phyloP scores from a whole-genome alignment of 106 monocot species.

The Posidonia australis region DNA sequence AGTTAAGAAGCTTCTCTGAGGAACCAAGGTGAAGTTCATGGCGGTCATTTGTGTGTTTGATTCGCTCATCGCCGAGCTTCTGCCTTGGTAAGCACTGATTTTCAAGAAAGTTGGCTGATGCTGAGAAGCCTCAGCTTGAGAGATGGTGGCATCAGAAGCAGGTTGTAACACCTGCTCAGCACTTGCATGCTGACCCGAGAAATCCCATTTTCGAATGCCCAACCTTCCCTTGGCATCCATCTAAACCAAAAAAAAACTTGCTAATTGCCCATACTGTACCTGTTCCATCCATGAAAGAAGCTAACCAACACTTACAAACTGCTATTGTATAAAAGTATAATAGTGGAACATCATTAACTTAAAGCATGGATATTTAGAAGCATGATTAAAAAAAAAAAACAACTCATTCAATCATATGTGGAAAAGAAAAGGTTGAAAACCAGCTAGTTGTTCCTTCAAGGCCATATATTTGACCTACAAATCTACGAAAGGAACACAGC shows the following conservation, averaged over 20 bases:
- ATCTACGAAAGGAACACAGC: too few relatives aligned
- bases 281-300: slow-evolving; percentile 1
- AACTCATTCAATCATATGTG: too few relatives aligned
- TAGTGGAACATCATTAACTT: too few relatives aligned
- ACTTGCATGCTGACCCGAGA: slow-evolving; percentile 24
- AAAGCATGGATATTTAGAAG: too few relatives aligned
- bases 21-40: slow-evolving; percentile 45
- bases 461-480: too few relatives aligned
- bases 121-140: slow-evolving; percentile 16
- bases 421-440: too few relatives aligned
- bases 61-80: slow-evolving; percentile 10
- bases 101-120: slow-evolving; percentile 33
- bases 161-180: slow-evolving; percentile 14
- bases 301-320: not conserved
- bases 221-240: slow-evolving; percentile 47
- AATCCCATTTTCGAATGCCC: slow-evolving; percentile 41
- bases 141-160: slow-evolving; percentile 7
- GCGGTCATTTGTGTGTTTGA: slow-evolving; percentile 9
- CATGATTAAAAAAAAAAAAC: too few relatives aligned
- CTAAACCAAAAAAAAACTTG: not conserved
- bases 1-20: slow-evolving; percentile 33
- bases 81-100: slow-evolving; percentile 30
- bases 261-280: not conserved
- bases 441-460: too few relatives aligned
- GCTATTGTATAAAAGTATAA: not conserved